Evolutionary conservation across 148 eudicot genomes (phyloP), one percentile per base, ranked within the genome.

Genomic region (Nepenthes gracilis): DNA sequence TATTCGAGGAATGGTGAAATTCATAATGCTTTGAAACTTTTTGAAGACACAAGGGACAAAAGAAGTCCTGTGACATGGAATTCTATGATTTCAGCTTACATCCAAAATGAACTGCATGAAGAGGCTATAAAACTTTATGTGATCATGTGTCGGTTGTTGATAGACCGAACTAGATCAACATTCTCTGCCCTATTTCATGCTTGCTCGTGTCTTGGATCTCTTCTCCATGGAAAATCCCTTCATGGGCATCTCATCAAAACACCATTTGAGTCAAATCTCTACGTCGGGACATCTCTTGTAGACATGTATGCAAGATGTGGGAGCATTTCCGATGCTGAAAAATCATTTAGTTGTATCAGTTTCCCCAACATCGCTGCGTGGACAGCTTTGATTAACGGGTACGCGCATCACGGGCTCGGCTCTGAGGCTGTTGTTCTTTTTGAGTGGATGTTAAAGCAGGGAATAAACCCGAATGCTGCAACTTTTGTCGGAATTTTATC

Each of bases 291-390:
- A 12, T 54, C 72, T 59, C 60, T 78, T 57, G 67, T 72, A 56
- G 74, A 74, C 69, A 78, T 79, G 84, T 79, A 79, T 67, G 78
- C 67, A 57, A 79, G 79, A 72, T 74, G 78, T 64, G 79, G 80
- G 40, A 65, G 76, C 70, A 70, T 65, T 36, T 36, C 33, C 32
- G 78, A 84, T 49, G 81, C 80, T 35, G 53, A 73, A 70, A 54
- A 55, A 32, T 33, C 68, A n/a, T 63, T 57, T 43, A 58, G 47
- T 47, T 71, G 62, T 43, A 67, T 35, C 7, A 34, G 35, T 14
- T 33, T 9, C 13, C 71, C 67, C 35, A 85, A 84, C 58, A 73
- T 70, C 15, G 75, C 77, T 53, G 57, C 75, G 1, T 81, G 89
- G 83, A 84, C 81, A 56, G 71, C 79, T n/a, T 76, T 83, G 88